Evolutionary conservation across 2,329 filamentous ascomycete species (phyloP).

Genomic region (Aschersonia sp.): DNA sequence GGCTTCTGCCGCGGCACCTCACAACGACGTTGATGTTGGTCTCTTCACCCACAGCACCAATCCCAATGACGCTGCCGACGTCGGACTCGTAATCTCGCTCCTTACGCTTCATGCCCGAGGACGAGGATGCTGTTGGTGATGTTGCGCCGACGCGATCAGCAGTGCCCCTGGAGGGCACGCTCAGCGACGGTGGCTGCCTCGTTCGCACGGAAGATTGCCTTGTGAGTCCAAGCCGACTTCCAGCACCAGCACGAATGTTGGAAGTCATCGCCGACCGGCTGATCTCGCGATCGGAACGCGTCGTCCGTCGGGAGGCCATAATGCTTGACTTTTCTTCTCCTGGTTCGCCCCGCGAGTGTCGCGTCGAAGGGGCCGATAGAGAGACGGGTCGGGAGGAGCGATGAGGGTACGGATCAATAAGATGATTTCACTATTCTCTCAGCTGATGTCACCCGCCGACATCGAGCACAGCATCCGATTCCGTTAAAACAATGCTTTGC

Average conservation of each 20-base stretch:
- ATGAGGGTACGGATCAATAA: not conserved
- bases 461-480: not conserved
- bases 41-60: slow-evolving; percentile 41
- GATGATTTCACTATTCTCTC: not conserved
- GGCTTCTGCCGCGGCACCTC: slow-evolving; percentile 80
- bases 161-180: slow-evolving; percentile 1
- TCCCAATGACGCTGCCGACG: slow-evolving; percentile 5
- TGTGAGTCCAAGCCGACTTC: slow-evolving; percentile 1
- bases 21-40: slow-evolving; percentile 98
- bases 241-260: slow-evolving; percentile 1
- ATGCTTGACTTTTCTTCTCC: not conserved
- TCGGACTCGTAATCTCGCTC: slow-evolving; percentile 70
- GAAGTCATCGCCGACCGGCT: slow-evolving; percentile 3
- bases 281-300: slow-evolving; percentile 6
- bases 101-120: slow-evolving; percentile 62
- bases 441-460: not conserved
- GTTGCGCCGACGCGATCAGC: slow-evolving; percentile 3
- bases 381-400: not conserved
- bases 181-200: slow-evolving; percentile 2
- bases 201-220: slow-evolving; percentile 1
- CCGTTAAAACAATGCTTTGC: slow-evolving; percentile 2
- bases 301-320: slow-evolving; percentile 6
- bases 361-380: not conserved
- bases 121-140: slow-evolving; percentile 54
- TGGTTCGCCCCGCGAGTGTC: not conserved